phyloP scores from a whole-genome alignment of 257 asterid species.

The Solanum megistacrolobum region DNA sequence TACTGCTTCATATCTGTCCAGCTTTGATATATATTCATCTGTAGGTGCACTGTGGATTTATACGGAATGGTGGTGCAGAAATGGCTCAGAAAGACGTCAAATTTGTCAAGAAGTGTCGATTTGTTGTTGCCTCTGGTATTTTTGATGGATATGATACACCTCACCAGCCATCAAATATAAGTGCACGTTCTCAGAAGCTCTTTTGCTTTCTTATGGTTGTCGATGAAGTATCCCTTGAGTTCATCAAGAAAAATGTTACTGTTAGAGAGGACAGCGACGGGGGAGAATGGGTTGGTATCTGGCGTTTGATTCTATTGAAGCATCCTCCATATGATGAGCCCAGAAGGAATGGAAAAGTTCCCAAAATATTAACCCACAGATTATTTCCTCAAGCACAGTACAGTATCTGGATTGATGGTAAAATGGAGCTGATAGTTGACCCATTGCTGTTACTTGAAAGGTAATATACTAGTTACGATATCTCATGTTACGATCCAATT shows the following conservation, averaged over 20 bases:
- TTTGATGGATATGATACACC: conserved; percentile 94
- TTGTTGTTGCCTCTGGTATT: conserved; percentile 95
- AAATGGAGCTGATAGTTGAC: conserved; percentile 97
- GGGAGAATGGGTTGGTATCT: conserved; percentile 89
- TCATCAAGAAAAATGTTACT: conserved; percentile 54
- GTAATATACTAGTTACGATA: conserved; percentile 18
- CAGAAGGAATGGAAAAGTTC: conserved; percentile 96
- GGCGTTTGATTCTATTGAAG: conserved; percentile 83
- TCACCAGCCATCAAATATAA: conserved; percentile 80
- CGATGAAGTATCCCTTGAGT: conserved; percentile 78
- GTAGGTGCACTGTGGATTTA: conserved; percentile 97
- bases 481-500: not conserved
- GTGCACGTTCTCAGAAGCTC: conserved; percentile 54
- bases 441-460: conserved; percentile 91
- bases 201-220: conserved; percentile 95
- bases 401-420: conserved; percentile 99
- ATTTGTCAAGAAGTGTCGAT: conserved; percentile 62
- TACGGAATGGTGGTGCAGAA: conserved; percentile 82
- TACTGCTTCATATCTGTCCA: not conserved
- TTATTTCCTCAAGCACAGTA: conserved; percentile 85
- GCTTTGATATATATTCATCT: not conserved
- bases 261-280: conserved; percentile 70
- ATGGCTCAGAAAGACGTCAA: conserved; percentile 59
- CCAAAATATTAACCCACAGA: conserved; percentile 91
- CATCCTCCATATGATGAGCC: conserved; percentile 96